Base-by-base conservation (phyloP, 73 alveolate genomes). In the Stentor roeselii region DNA sequence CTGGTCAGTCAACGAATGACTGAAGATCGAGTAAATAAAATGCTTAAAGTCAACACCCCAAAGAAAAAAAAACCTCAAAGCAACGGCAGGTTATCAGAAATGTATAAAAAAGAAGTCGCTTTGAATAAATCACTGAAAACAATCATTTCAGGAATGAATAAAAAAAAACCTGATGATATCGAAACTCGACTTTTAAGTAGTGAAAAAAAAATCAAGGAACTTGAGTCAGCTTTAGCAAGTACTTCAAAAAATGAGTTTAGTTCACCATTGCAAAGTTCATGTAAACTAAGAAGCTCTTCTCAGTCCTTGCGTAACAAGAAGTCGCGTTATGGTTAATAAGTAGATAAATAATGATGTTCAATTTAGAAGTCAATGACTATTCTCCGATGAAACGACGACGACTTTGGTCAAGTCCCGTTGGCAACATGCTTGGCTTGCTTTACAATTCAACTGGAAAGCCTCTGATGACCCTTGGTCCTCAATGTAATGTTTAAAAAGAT, bases 391-490 rank as follows among this genome's bases (percentile, higher is more conserved):
- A 14, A 67, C 21, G 37, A 34, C n/a, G 80, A 1, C 80, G 37
- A 67, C 15, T 67, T 1, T 67, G 80, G 80, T 40, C 21, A 14
- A 21, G 37, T 67, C 27, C n/a, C n/a, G 21, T 67, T 11, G 80
- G 80, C 15, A 67, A 67, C 37, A 30, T 27, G 21, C 50, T 27
- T 30, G 80, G 80, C 11, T 67, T 67, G 21, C 14, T 21, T n/a
- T 67, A 21, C 37, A 27, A 36, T 27, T 21, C 41, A 15, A 30
- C 80, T 27, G 80, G 80, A 32, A 30, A 30, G 14, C 80, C 80
- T 21, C n/a, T 21, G 14, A 21, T 67, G 14, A 2, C 34, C 80
- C n/a, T 67, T 67, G 80, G 80, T 34, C 80, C 80, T 30, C 80
- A 67, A 21, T 67, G 80, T 67, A 67, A 67, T 21, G 34, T 1